Percentiles rank a stretch among this genome's conserved stretches.
These are phyloP conservation scores for Corymbia calophylla DNA, from an alignment of 441 rosid genomes.

Conservation along the genomic window DNA sequence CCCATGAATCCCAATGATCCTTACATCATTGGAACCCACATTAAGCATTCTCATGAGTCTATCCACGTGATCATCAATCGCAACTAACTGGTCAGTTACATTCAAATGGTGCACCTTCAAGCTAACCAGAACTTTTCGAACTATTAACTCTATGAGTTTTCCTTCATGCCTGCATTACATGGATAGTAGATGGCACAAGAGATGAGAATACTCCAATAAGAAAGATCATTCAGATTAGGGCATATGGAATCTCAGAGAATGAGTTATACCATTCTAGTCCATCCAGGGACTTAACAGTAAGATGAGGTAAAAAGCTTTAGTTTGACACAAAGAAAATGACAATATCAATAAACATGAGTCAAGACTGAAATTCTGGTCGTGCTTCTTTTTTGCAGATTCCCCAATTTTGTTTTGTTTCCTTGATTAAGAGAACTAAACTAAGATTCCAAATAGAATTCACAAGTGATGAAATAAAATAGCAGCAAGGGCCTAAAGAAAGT, in stretches of 20 bases:
- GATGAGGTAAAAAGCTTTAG: background rate
- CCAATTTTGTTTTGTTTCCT: background rate
- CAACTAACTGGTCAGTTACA: conserved; percentile 6
- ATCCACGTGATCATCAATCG: background rate
- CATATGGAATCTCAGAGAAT: background rate
- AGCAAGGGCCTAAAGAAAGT: background rate
- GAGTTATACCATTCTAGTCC: background rate
- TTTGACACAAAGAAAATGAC: background rate
- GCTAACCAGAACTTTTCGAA: conserved; percentile 2
- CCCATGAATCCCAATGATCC: conserved; percentile 7
- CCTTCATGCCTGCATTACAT: background rate
- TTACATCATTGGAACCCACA: conserved; percentile 7
- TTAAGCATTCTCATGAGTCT: conserved; percentile 1
- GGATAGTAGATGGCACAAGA: background rate
- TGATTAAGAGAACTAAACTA: background rate
- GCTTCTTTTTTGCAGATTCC: background rate
- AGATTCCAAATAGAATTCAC: background rate
- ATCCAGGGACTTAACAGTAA: background rate
- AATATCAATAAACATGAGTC: background rate
- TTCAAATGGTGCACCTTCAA: conserved; percentile 6
- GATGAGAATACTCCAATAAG: background rate
- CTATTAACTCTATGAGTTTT: background rate
- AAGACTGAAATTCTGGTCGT: background rate
- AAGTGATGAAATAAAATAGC: background rate
- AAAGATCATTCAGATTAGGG: background rate